phyloP scores from a whole-genome alignment of 306 rosid species.

The Begonia loranthoides region DNA sequence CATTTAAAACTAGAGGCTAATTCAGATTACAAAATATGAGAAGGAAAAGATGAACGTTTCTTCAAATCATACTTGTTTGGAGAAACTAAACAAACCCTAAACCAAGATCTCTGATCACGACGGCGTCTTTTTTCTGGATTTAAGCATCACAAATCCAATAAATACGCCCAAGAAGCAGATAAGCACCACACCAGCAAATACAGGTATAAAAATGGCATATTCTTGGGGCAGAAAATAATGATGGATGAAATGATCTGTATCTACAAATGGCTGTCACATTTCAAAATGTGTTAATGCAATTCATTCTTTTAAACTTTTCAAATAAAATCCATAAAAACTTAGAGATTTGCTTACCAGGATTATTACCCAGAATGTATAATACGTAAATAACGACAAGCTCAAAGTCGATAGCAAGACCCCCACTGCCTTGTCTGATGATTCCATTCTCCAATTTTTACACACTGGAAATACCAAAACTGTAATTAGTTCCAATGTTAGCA shows the following conservation, averaged over 20 bases:
- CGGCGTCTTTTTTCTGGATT: constrained; percentile 83
- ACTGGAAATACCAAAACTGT: constrained; percentile 21
- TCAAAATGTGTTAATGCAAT: constrained; percentile 2
- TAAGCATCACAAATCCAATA: constrained; percentile 78
- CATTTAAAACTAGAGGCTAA: no score
- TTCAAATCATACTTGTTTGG: background rate
- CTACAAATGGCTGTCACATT: constrained; percentile 87
- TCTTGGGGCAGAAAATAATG: constrained; percentile 82
- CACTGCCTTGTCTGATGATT: constrained; percentile 69
- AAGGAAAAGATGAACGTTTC: no score
- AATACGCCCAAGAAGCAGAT: constrained; percentile 64
- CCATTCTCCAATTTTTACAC: constrained; percentile 37
- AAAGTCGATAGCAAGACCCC: constrained; percentile 60
- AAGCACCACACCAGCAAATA: constrained; percentile 60
- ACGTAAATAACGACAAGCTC: constrained; percentile 74
- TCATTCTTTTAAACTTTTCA: background rate
- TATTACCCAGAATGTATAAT: constrained; percentile 90
- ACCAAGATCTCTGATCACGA: constrained; percentile 9
- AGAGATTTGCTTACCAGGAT: constrained; percentile 53
- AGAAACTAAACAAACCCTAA: background rate
- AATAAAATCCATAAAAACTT: constrained; percentile 5
- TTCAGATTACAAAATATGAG: no score
- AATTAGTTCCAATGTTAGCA: no score
- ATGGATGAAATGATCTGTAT: constrained; percentile 73
- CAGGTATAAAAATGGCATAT: constrained; percentile 70